Evolutionary conservation across 2,329 filamentous ascomycete species (phyloP).

Genomic region (Chalara sp.): DNA sequence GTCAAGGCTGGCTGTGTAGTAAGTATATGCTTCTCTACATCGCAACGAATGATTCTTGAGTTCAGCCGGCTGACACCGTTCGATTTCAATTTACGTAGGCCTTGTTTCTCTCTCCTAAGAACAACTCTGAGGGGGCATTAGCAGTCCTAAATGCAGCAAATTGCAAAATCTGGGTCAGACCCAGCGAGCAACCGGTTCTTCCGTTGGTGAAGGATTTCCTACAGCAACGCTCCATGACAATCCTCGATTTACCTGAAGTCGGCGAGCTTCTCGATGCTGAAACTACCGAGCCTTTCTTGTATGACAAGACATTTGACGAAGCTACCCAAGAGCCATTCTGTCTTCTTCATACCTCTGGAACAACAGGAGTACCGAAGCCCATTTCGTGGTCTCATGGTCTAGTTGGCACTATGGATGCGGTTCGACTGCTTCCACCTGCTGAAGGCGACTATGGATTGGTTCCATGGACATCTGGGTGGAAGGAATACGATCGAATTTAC

Average conservation of each 20-base stretch:
- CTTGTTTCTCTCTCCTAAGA: background rate
- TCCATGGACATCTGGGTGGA: background rate
- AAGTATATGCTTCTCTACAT: too few relatives aligned
- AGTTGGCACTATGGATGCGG: background rate
- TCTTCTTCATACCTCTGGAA: conserved; percentile 30
- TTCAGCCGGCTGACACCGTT: too few relatives aligned
- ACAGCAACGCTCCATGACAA: background rate
- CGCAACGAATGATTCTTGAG: too few relatives aligned
- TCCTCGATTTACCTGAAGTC: background rate
- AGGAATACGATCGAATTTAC: background rate
- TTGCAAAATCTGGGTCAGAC: background rate
- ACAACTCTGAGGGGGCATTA: background rate
- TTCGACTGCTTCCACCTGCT: background rate
- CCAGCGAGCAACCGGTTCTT: background rate
- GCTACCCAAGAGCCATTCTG: background rate
- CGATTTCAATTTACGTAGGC: background rate
- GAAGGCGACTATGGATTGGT: background rate
- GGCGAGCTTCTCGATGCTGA: background rate
- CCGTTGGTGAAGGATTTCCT: background rate
- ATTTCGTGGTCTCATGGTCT: conserved; percentile 14
- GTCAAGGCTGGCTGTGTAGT: background rate
- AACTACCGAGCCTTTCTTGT: background rate
- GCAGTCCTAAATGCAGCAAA: background rate
- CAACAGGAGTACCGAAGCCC: conserved; percentile 35
- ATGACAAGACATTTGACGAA: background rate